These are phyloP conservation scores for Coemansia sp. DNA, from an alignment of 192 early-diverging fungal species.

Conservation along the genomic window DNA sequence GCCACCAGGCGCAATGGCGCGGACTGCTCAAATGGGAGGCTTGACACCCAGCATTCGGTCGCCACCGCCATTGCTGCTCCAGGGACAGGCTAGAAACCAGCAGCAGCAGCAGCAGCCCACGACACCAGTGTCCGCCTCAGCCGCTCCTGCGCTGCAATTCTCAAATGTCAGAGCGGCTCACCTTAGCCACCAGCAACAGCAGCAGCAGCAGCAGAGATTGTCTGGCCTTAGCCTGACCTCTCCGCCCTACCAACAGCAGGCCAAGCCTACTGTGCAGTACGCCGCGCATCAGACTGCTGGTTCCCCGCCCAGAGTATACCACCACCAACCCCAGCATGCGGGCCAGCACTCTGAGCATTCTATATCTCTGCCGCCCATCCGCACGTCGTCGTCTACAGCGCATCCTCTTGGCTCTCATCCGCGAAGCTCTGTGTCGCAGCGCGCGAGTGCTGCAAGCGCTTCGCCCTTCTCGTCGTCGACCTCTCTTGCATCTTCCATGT, in stretches of 20 bases:
- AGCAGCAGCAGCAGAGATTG: constrained; percentile 8
- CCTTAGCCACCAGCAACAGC: constrained; percentile 20
- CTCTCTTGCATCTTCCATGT: constrained; percentile 15
- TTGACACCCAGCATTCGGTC: constrained; percentile 18
- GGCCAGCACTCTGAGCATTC: constrained; percentile 13
- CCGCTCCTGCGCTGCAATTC: constrained; percentile 14
- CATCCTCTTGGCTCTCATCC: constrained; percentile 1
- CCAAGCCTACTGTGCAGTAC: constrained; percentile 9
- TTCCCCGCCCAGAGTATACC: constrained; percentile 21
- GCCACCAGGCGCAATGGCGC: constrained; percentile 12
- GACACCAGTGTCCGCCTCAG: constrained; percentile 25
- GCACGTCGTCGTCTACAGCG: constrained; percentile 6
- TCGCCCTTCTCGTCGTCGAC: constrained; percentile 16
- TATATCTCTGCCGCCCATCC: constrained; percentile 22
- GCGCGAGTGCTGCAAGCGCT: background rate
- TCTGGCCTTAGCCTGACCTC: constrained; percentile 5
- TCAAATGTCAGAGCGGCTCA: background rate
- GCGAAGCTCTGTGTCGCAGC: background rate
- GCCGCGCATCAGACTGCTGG: constrained; percentile 6
- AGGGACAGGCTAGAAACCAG: constrained; percentile 4
- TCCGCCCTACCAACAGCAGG: background rate
- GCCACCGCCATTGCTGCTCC: constrained; percentile 1
- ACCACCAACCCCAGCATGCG: background rate
- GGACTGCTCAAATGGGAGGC: constrained; percentile 2
- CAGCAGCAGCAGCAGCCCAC: constrained; percentile 19